Conservation (phyloP, 495 filamentous ascomycete genomes). For the Xylaria intraflava region DNA sequence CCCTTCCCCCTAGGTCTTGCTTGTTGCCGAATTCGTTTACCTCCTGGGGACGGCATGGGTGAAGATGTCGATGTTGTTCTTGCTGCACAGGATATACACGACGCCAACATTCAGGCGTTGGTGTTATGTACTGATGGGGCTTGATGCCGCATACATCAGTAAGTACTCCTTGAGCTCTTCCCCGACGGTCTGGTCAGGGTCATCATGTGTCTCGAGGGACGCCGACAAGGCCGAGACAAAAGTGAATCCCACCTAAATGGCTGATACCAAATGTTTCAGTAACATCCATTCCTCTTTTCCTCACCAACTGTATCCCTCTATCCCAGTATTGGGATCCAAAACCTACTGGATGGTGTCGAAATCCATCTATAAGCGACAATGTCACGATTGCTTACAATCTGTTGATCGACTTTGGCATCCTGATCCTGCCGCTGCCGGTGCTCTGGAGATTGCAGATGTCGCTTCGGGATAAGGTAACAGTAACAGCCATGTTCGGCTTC, state of each 20-base stretch:
- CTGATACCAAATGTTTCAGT: neutral
- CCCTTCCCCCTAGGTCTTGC: neutral
- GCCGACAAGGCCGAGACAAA: neutral
- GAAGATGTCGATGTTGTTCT: constrained; percentile 10
- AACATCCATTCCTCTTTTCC: constrained; percentile 6
- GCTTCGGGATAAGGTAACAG: constrained; percentile 28
- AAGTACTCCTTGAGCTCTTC: neutral
- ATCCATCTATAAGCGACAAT: constrained; percentile 3
- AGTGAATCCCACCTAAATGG: neutral
- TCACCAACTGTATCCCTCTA: constrained; percentile 9
- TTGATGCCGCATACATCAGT: constrained; percentile 1
- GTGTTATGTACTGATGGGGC: constrained; percentile 1
- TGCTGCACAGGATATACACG: constrained; percentile 9
- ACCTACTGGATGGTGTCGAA: constrained; percentile 8
- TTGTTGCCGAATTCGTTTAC: constrained; percentile 8
- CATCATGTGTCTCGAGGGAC: neutral
- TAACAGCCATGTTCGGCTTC: constrained; percentile 34
- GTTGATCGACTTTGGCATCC: constrained; percentile 33
- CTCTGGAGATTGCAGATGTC: constrained; percentile 35
- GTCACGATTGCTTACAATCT: constrained; percentile 33
- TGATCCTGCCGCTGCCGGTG: constrained; percentile 32
- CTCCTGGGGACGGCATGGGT: neutral
- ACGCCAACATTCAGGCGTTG: constrained; percentile 9
- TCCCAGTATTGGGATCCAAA: constrained; percentile 14
- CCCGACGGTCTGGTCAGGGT: neutral